Base-by-base conservation (phyloP, 2,329 filamentous ascomycete species). In the Verticillium albo-atrum region DNA sequence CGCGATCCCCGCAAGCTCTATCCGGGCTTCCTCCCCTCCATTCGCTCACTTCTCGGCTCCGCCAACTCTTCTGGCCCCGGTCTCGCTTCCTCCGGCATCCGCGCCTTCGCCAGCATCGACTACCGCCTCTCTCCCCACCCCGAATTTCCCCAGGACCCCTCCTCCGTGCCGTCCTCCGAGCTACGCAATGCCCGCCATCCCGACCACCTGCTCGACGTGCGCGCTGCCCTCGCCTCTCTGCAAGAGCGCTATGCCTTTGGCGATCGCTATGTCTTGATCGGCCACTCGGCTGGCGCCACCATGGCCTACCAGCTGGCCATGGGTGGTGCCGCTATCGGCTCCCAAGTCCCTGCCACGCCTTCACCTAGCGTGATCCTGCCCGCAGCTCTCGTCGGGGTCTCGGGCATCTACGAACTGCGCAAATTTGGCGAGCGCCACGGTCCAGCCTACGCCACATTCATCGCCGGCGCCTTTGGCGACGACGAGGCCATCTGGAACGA, bases 351-450 rank as follows among this genome's bases (percentile, higher is more conserved):
- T 20, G 51, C 25, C 25, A 25, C 51, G 20, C 25, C 25, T 7
- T n/a, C 25, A 7, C 66, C 60, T 55, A 56, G 60, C 58, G 55
- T 65, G 51, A 27, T 60, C 17, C 68, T 77, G 20, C 85, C 85
- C 0, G 67, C 74, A 3, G 82, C 80, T 4, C 72, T 90, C n/a
- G 68, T 90, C 4, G 82, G 86, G 34, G 72, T 89, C 23, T 82
- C 83, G 58, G 89, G 89, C 1, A 84, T 92, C 25, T 91, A 90
- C 71, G 83, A 89, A 67, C 71, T 92, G 10, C 77, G 77, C 7
- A 79, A 78, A 0, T 71, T 91, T 23, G 74, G 79, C 27, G 71
- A 75, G 54, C 75, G 79, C 7, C 75, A 81, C 35, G 69, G 68
- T 20, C 75, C 74, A 6, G 70, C 67, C 28, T 92, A 91, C 68